phyloP scores from a whole-genome alignment of 2,329 filamentous ascomycete genomes.

The Chaetomium sp. region DNA sequence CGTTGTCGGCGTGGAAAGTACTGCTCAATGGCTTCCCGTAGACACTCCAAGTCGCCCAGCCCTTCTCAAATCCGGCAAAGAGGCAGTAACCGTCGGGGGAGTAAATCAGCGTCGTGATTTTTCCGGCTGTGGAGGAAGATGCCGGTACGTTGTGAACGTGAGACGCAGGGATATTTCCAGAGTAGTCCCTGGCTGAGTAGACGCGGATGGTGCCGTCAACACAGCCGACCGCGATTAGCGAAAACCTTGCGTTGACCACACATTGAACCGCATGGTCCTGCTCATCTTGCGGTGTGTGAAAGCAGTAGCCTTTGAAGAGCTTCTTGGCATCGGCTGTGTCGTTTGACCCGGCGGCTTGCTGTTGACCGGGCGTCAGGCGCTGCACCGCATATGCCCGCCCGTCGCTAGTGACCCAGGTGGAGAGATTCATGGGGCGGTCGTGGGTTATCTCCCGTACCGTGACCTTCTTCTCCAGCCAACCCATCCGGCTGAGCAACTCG shows the following conservation, averaged over 20 bases:
- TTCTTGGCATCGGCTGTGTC: constrained; percentile 49
- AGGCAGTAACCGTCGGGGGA: constrained; percentile 95
- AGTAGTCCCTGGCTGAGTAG: constrained; percentile 91
- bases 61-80: constrained; percentile 85
- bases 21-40: constrained; percentile 85
- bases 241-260: constrained; percentile 91
- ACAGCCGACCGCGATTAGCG: constrained; percentile 82
- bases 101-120: constrained; percentile 69
- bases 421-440: constrained; percentile 92
- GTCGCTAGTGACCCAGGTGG: constrained; percentile 85
- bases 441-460: constrained; percentile 80
- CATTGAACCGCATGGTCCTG: constrained; percentile 61
- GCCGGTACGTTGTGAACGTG: constrained; percentile 68
- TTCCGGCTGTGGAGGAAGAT: constrained; percentile 61
- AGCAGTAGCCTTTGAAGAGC: constrained; percentile 85
- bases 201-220: constrained; percentile 72
- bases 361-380: constrained; percentile 42
- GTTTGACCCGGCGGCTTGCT: constrained; percentile 35
- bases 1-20: constrained; percentile 68
- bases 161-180: constrained; percentile 83
- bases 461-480: constrained; percentile 73
- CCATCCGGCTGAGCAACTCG: constrained; percentile 80
- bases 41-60: constrained; percentile 96
- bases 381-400: constrained; percentile 90
- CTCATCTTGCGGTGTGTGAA: constrained; percentile 63